Evolutionary conservation across 768 basidiomycete genomes (phyloP), one percentile per base, ranked within the genome.

Genomic region (Panellus pusillus): DNA sequence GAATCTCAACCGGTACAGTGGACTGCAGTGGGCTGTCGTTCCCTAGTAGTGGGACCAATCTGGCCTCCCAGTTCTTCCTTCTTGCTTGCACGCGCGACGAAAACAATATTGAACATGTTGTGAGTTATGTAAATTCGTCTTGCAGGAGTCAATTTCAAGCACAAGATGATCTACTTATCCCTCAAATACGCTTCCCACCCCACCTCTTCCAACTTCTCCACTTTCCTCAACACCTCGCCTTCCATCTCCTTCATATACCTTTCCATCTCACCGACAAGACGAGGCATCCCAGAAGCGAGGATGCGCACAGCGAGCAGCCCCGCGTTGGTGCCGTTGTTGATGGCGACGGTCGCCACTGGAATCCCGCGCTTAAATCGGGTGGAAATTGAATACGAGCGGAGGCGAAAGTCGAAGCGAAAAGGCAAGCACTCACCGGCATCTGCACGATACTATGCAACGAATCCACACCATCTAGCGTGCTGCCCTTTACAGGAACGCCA

Each of bases 371-470:
- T 4, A 2, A 24, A 24, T 24, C 24, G 24, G 6, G 24, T 24
- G 4, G 47, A 49, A 63, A 50, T 45, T 15, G 58, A 17, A 18
- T 49, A 13, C 47, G 6, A 44, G n/a, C n/a, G n/a, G 12, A 29
- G 36, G 50, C 43, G 18, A 39, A 46, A 35, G 6, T 17, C 6
- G 7, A 9, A 18, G 19, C n/a, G 61, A 11, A 44, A n/a, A 28
- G 52, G 29, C 39, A 7, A 13, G 79, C 91, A 62, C 66, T 94
- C 20, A 57, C 93, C 17, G 97, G 97, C 97, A 99, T 99, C 73
- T 98, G 97, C 9, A 99, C 94, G 60, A 99, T 98, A 67, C 91
- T 94, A 65, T 97, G 85, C 63, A 99, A 70, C n/a, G 93, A 93
- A 71, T 98, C 97, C 1, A 99, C 93, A 0, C 97, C 97, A 67